Base-by-base conservation (phyloP, 2,329 filamentous ascomycete genomes). In the Trichophyton equinum region DNA sequence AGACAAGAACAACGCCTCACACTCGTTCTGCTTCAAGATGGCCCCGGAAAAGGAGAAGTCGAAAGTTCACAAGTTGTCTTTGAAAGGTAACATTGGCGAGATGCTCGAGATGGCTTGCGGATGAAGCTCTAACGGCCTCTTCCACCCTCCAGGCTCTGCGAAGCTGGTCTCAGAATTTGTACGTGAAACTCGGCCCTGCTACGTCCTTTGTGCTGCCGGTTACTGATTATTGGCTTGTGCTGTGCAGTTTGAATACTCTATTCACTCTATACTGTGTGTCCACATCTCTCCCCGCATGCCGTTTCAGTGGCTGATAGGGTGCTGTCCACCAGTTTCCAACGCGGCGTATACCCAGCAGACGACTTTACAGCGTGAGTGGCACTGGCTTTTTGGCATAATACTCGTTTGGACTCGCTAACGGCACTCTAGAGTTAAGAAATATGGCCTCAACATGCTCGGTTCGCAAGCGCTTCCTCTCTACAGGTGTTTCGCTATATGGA, bases 391-490 rank as follows among this genome's bases (percentile, higher is more conserved):
- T 53, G 46, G 46, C 11, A 30, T 22, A n/a, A 53, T 18, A 36
- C 1, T 59, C 33, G 33, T 38, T 4, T 38, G 33, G 22, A 56
- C 66, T 59, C 9, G 33, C 11, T 38, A 13, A 67, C 55, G 59
- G 30, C 64, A 27, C 18, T 51, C 38, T 40, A 77, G 83, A 11
- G 91, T 99, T 70, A 99, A 99, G 79, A 99, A 99, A 78, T 99
- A 99, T 86, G 94, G 94, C 69, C 83, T 99, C 69, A 97, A 96
- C 70, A 96, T 96, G 91, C 88, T 96, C 69, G 83, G 85, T 88
- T 74, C 65, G 77, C 36, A 20, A 36, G 30, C 9, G 4, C n/a
- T 5, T 5, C n/a, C 38, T 3, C 51, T 46, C 47, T 53, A 6
- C 27, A 33, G 42, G 38, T 49, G 30, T 18, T 4, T n/a, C 44